Base-by-base conservation (phyloP, 805 yeast genomes). In the Ogataea wickerhamii region DNA sequence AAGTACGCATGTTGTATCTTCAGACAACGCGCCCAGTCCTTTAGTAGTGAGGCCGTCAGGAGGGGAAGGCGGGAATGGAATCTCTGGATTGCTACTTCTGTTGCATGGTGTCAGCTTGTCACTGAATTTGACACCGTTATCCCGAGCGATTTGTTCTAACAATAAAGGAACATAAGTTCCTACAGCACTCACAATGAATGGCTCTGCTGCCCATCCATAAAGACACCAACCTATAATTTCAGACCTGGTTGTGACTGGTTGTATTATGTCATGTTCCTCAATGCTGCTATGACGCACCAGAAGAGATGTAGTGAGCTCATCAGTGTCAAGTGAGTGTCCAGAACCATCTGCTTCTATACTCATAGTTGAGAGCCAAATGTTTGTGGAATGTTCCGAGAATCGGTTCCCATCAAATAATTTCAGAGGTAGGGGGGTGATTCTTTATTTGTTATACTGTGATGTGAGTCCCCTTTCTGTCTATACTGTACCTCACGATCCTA, bases 161-260 rank as follows among this genome's bases (percentile, higher is more conserved):
- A 84, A 57, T 13, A 85, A 60, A 0, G 93, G 93, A 5, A 84
- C 81, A 55, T 82, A 85, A 0, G 91, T 82, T 0, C 89, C 82
- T 5, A 85, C 82, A 2, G 83, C 88, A 27, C 86, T 78, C 6
- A 84, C 93, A 4, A 82, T 72, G 53, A 83, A 85, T 0, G 93
- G 93, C 56, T 84, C 94, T 16, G 85, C 76, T 1, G 89, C 88
- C 73, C 84, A 80, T 2, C 81, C 67, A 47, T 78, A 80, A 5
- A 80, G 63, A 53, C 78, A 78, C 89, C 89, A 76, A 4, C 89
- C 91, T 24, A 67, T 48, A 2, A 80, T 66, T 45, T 75, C 79
- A 24, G 60, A 51, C 20, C 57, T 51, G 4, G 71, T 59, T 0
- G 76, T 67, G 3, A 22, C 24, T 10, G 53, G 50, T 28, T 48